Evolutionary conservation across 768 basidiomycete genomes (phyloP), one percentile per base, ranked within the genome.

Genomic region (Hydnomerulius pinastri): DNA sequence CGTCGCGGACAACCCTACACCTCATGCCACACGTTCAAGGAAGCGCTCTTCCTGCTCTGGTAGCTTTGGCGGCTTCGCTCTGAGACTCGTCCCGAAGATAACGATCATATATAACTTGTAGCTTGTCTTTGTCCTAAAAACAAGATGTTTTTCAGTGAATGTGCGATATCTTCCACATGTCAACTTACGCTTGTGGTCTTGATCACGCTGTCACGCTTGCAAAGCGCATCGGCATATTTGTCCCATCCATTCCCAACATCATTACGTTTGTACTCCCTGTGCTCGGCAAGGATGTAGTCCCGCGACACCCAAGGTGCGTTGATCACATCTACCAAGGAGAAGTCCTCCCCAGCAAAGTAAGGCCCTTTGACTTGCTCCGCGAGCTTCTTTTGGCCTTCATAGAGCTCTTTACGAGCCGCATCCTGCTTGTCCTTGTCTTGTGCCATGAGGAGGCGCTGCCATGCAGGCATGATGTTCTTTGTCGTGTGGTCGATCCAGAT

Each of bases 31-130:
- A 33, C 21, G 24, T 30, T 25, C 23, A 54, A 35, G 76, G 79
- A 61, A 81, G 66, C 7, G 53, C 48, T 51, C 68, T 64, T 4
- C 79, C 78, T 23, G 70, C 72, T 40, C 78, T 70, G 11, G 73
- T 74, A 5, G 79, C 80, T 53, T 78, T 79, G 0, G 80, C 80
- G 25, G 72, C 75, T 43, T 77, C 78, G 51, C 78, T 77, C 61
- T 79, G 74, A 2, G 80, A 76, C 55, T 82, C 79, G 55, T 86
- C 75, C 7, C 74, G 73, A 33, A 85, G 67, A 60, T 82, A 86
- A 4, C 82, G 74, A 7, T 70, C 75, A 51, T 79, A 80, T 1
- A 84, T 77, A 42, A 72, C 73, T 4, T 66, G 63, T 38, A 77
- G 73, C 57, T 83, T 74, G 33, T 74, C 65, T 55, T 56, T 57